Percentiles rank a stretch among this genome's conserved stretches.
These are phyloP conservation scores for Colletotrichum phormii DNA, from an alignment of 2,329 filamentous ascomycete genomes.

Conservation along the genomic window DNA sequence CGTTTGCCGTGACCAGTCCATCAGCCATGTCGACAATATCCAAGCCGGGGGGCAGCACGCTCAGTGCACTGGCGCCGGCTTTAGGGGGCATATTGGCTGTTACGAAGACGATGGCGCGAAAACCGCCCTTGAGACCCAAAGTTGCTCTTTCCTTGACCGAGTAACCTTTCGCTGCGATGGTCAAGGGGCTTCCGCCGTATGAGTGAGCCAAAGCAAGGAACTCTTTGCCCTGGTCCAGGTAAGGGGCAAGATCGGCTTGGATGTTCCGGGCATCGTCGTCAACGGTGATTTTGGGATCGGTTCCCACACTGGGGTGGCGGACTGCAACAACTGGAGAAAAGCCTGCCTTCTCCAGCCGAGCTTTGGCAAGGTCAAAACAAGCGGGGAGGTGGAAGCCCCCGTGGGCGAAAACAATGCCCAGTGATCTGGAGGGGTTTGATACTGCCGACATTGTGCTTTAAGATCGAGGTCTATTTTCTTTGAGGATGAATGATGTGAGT, in stretches of 20 bases:
- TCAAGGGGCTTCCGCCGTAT: slow-evolving; percentile 12
- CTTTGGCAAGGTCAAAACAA: slow-evolving; percentile 16
- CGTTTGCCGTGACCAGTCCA: slow-evolving; percentile 10
- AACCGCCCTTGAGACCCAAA: slow-evolving; percentile 1
- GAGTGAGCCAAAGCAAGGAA: slow-evolving; percentile 23
- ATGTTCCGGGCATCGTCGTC: slow-evolving; percentile 23
- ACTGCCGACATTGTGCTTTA: background rate
- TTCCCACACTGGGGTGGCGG: slow-evolving; percentile 8
- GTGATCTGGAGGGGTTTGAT: background rate
- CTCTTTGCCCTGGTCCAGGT: slow-evolving; percentile 10
- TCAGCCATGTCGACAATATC: slow-evolving; percentile 9
- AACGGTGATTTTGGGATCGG: background rate
- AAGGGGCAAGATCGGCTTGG: background rate
- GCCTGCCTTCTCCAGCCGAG: background rate
- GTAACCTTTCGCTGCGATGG: slow-evolving; percentile 9
- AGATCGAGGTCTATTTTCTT: too few relatives aligned
- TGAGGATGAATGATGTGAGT: too few relatives aligned
- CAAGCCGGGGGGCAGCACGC: slow-evolving; percentile 12
- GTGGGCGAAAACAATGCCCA: slow-evolving; percentile 15
- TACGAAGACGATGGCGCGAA: slow-evolving; percentile 5
- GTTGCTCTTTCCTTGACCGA: slow-evolving; percentile 5
- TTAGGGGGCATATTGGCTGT: slow-evolving; percentile 17
- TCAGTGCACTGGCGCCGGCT: slow-evolving; percentile 12
- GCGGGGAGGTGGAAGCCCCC: slow-evolving; percentile 17
- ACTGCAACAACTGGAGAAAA: slow-evolving; percentile 21